Base-by-base conservation (phyloP, 345 rosid genomes). In the Citrus hindsii region DNA sequence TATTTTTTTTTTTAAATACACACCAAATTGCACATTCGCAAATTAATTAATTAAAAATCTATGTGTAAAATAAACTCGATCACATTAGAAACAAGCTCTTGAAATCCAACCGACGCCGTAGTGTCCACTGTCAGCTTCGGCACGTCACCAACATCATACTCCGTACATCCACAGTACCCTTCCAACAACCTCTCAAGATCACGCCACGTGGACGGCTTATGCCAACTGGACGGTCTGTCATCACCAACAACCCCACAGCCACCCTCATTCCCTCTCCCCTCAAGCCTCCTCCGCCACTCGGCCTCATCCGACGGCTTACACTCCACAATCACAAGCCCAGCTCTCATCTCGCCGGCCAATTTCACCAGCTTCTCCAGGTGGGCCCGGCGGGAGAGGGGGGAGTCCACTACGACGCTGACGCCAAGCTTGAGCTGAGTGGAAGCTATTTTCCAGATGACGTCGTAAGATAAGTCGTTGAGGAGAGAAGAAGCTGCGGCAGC, bases 181-280 rank as follows among this genome's bases (percentile, higher is more conserved):
- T 87, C 85, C 40, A 89, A 27, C 75, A 91, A 74, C 86, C 63
- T 81, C 90, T 84, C 78, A 3, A 91, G 80, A 38, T 91, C 95
- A n/a, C 55, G 75, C 95, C 95, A 90, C 79, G 89, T 84, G 70
- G 85, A 48, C 10, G 93, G 95, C 86, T 91, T 91, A 79, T 91
- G 95, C 92, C 91, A 88, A 73, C 88, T 83, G 65, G 85, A 71
- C 3, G 46, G 69, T 3, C 19, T 22, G 6, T 28, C 32, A 4
- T 58, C 62, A 18, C 7, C 61, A 21, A n/a, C 61, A 59, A 28
- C 6, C 19, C 35, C 51, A 63, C 48, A 60, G 6, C 69, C 80
- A 9, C 40, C 80, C 0, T 19, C 16, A 19, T 18, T 8, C 12
- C 81, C 89, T 8, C 92, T 84, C 9, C 58, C 38, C 83, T 89